These are phyloP conservation scores for Vitellaria paradoxa DNA, from an alignment of 179 eudicot genomes.

Conservation along the genomic window DNA sequence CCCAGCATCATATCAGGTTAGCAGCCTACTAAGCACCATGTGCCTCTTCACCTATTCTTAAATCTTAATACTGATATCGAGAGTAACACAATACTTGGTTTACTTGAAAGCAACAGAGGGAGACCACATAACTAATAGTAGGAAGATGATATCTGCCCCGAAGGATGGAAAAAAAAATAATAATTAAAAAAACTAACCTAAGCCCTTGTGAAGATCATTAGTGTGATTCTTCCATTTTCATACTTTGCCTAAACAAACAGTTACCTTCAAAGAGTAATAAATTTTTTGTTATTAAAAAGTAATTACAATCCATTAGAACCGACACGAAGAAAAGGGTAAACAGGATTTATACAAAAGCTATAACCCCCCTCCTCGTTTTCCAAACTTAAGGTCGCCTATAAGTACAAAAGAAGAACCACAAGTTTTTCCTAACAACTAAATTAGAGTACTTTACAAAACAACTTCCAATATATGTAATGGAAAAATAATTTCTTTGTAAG, in stretches of 20 bases:
- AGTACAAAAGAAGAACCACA: too few relatives aligned
- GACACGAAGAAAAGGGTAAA: too few relatives aligned
- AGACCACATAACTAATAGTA: neutral
- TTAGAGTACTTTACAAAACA: too few relatives aligned
- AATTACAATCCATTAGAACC: too few relatives aligned
- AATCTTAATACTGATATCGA: neutral
- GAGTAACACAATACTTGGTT: neutral
- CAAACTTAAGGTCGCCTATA: too few relatives aligned
- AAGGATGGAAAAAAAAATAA: neutral
- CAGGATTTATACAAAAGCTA: too few relatives aligned
- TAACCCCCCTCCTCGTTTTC: too few relatives aligned
- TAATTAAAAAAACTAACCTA: neutral
- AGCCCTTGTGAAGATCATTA: neutral
- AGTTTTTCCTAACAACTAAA: too few relatives aligned
- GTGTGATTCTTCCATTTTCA: neutral
- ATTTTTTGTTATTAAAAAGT: too few relatives aligned
- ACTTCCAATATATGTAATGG: too few relatives aligned
- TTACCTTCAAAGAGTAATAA: too few relatives aligned
- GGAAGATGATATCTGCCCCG: neutral
- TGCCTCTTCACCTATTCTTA: neutral
- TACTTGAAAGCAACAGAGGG: neutral
- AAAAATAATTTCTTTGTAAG: constrained; percentile 27
- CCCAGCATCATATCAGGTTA: neutral
- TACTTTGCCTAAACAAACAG: neutral
- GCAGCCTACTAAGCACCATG: neutral